Evolutionary conservation across 2,329 filamentous ascomycete genomes (phyloP).

Genomic region (Fusarium anthophilum): DNA sequence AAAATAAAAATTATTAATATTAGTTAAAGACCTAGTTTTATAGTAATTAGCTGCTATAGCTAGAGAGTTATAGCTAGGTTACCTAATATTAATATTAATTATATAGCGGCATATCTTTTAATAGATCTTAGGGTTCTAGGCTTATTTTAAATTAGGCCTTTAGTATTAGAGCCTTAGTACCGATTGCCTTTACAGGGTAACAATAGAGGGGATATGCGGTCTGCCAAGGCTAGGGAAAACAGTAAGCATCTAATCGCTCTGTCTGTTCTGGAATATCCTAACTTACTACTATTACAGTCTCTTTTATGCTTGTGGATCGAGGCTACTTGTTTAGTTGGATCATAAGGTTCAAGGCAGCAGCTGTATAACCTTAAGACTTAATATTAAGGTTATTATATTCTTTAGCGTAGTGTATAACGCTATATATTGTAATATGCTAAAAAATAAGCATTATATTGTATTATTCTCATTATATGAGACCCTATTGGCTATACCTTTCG

Average conservation of each 20-base stretch:
- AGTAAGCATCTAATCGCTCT: neutral
- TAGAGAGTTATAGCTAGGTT: too few species aligned
- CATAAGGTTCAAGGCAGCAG: neutral
- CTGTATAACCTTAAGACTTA: neutral
- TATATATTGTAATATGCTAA: neutral
- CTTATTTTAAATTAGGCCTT: fast-evolving
- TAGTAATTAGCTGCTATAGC: too few species aligned
- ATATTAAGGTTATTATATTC: neutral
- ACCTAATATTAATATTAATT: too few species aligned
- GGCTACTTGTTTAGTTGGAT: neutral
- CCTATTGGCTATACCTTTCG: neutral
- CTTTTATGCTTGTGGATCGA: neutral
- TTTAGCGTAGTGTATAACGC: neutral
- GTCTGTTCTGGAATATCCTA: neutral
- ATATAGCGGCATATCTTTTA: too few species aligned
- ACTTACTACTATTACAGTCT: neutral
- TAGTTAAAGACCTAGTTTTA: too few species aligned
- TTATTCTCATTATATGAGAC: neutral
- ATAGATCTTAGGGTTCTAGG: too few species aligned
- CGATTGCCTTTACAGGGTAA: neutral
- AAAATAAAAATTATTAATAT: too few species aligned
- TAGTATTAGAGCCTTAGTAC: neutral
- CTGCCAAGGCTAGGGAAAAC: neutral
- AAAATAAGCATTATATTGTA: neutral
- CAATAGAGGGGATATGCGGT: neutral